A percentile compares a stretch with the other conserved stretches of the same genome.
Evolutionary conservation across 345 rosid species (phyloP).

Genomic region (Noccaea bulbosa): DNA sequence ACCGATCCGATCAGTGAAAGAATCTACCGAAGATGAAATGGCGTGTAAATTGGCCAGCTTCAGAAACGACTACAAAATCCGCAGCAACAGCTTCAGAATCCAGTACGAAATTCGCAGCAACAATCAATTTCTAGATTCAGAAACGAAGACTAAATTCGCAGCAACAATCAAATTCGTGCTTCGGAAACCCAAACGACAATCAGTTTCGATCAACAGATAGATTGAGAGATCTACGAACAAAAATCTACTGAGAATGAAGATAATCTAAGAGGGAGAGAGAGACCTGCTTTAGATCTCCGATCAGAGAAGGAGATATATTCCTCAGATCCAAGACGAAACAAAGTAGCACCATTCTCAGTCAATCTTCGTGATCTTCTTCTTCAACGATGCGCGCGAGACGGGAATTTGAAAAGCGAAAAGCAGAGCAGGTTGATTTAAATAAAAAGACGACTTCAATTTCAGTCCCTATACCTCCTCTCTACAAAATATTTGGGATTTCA

Average conservation of each 20-base stretch:
- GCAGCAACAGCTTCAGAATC: constrained; percentile 35
- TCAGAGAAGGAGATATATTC: constrained; percentile 59
- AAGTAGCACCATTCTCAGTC: constrained; percentile 60
- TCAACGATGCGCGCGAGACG: constrained; percentile 43
- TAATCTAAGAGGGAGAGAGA: constrained; percentile 32
- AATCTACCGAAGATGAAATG: constrained; percentile 51
- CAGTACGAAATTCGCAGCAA: constrained; percentile 34
- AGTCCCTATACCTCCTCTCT: constrained; percentile 34
- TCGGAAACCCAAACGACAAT: not conserved
- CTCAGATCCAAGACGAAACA: constrained; percentile 82
- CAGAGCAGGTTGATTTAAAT: constrained; percentile 21
- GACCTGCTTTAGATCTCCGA: constrained; percentile 75
- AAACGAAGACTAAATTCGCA: constrained; percentile 49
- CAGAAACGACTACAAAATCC: constrained; percentile 58
- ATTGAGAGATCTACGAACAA: constrained; percentile 23
- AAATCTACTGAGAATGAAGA: not conserved
- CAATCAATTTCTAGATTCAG: constrained; percentile 48
- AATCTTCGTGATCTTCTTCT: constrained; percentile 23
- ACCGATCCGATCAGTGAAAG: constrained; percentile 64
- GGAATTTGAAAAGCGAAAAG: constrained; percentile 26
- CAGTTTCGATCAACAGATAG: constrained; percentile 29
- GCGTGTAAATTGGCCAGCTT: constrained; percentile 75
- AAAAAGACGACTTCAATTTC: constrained; percentile 31
- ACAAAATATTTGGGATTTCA: constrained; percentile 6
- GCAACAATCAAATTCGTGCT: constrained; percentile 37